A percentile compares a stretch with the other conserved stretches of the same genome.
phyloP scores from a whole-genome alignment of 441 rosid genomes.

The Arabidopsis hybrid region DNA sequence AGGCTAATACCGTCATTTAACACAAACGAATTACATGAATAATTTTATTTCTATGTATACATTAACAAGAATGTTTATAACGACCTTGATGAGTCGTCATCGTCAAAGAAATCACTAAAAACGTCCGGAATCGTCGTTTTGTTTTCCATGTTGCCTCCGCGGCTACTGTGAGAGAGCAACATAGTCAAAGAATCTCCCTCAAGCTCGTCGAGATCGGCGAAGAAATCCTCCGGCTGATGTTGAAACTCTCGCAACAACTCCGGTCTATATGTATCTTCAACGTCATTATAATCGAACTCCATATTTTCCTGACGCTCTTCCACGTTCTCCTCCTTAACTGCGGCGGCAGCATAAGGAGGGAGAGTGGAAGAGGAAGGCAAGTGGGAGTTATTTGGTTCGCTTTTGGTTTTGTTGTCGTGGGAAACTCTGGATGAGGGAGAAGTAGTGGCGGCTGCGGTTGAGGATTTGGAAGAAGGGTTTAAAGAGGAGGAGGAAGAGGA shows the following conservation, averaged over 20 bases:
- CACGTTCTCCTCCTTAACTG: slow-evolving; percentile 58
- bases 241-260: slow-evolving; percentile 41
- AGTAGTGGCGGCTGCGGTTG: slow-evolving; percentile 20
- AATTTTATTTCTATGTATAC: slow-evolving; percentile 1
- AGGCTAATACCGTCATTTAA: slow-evolving; percentile 10
- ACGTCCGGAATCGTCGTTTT: slow-evolving; percentile 53
- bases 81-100: slow-evolving; percentile 38
- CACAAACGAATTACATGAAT: slow-evolving; percentile 15
- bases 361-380: slow-evolving; percentile 32
- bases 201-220: slow-evolving; percentile 77
- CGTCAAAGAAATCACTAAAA: slow-evolving; percentile 54
- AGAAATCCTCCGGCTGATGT: slow-evolving; percentile 60
- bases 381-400: slow-evolving; percentile 24
- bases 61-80: slow-evolving; percentile 24
- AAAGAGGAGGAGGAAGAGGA: slow-evolving; percentile 34
- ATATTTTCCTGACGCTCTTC: slow-evolving; percentile 44
- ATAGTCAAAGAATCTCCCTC: slow-evolving; percentile 66
- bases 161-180: slow-evolving; percentile 53
- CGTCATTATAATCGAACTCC: slow-evolving; percentile 44
- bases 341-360: slow-evolving; percentile 23
- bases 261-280: slow-evolving; percentile 54
- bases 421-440: slow-evolving; percentile 9
- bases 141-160: slow-evolving; percentile 37
- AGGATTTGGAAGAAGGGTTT: slow-evolving; percentile 52
- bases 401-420: slow-evolving; percentile 35